phyloP scores from a whole-genome alignment of 1,139 yeast genomes.

The Pichia sp. region DNA sequence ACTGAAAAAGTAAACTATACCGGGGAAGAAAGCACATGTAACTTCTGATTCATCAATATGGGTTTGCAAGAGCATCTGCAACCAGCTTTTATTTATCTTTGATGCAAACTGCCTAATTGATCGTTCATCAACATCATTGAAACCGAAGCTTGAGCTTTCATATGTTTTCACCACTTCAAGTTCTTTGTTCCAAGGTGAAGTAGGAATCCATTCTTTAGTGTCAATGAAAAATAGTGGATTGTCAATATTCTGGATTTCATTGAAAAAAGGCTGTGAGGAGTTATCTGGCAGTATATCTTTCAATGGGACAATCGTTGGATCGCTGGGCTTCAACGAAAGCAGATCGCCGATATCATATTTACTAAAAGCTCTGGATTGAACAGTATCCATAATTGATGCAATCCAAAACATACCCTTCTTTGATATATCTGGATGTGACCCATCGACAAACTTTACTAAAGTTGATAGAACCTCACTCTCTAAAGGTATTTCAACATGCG shows the following conservation, averaged over 20 bases:
- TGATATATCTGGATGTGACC: conserved; percentile 70
- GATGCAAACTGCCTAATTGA: conserved; percentile 45
- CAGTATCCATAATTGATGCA: conserved; percentile 50
- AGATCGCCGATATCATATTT: conserved; percentile 48
- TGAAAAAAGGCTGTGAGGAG: conserved; percentile 40
- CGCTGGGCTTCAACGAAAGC: conserved; percentile 38
- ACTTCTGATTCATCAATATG: conserved; percentile 66
- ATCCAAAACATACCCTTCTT: conserved; percentile 62
- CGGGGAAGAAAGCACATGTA: conserved; percentile 55
- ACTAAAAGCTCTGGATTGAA: conserved; percentile 49
- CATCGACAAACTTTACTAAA: conserved; percentile 52
- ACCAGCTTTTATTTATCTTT: conserved; percentile 54
- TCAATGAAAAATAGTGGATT: conserved; percentile 56
- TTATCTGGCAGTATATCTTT: conserved; percentile 30
- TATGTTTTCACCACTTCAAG: conserved; percentile 44
- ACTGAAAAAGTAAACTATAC: conserved; percentile 52
- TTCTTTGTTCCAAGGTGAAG: conserved; percentile 72
- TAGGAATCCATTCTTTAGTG: conserved; percentile 55
- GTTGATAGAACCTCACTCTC: conserved; percentile 42
- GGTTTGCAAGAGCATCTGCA: conserved; percentile 46
- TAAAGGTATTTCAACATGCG: conserved; percentile 49
- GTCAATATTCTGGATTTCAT: conserved; percentile 50
- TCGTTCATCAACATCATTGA: conserved; percentile 38
- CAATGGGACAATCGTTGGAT: conserved; percentile 19
- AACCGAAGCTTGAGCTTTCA: conserved; percentile 32